These are phyloP conservation scores for Xylaria sp. DNA, from an alignment of 495 filamentous ascomycete genomes.

Conservation along the genomic window DNA sequence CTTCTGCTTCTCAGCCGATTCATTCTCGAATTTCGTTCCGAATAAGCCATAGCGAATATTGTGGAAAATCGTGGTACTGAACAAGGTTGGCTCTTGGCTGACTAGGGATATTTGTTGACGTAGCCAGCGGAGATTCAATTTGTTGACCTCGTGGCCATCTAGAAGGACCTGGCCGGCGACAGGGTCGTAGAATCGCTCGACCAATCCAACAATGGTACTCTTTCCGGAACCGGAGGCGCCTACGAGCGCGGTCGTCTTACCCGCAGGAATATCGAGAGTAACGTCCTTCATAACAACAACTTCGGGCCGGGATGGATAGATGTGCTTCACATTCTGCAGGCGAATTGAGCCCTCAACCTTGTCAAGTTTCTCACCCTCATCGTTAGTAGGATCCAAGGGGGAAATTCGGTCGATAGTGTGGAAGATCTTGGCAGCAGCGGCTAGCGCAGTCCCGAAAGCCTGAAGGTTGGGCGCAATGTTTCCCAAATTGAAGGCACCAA, in stretches of 20 bases:
- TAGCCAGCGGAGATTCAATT: slow-evolving; percentile 87
- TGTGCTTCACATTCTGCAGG: slow-evolving; percentile 83
- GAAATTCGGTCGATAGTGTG: slow-evolving; percentile 90
- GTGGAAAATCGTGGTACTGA: slow-evolving; percentile 82
- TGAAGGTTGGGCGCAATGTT: slow-evolving; percentile 87
- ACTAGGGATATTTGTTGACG: slow-evolving; percentile 91
- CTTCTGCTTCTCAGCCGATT: slow-evolving; percentile 66
- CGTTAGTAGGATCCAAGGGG: slow-evolving; percentile 79
- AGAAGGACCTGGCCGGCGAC: slow-evolving; percentile 79
- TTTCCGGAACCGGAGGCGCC: slow-evolving; percentile 91
- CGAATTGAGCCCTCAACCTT: slow-evolving; percentile 79
- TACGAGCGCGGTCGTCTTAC: slow-evolving; percentile 86
- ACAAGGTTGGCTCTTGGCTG: slow-evolving; percentile 81
- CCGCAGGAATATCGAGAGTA: slow-evolving; percentile 77
- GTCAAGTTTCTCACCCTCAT: slow-evolving; percentile 73
- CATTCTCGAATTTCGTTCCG: slow-evolving; percentile 77
- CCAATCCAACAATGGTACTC: slow-evolving; percentile 87
- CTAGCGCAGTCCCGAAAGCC: slow-evolving; percentile 80
- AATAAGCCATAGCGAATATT: slow-evolving; percentile 91
- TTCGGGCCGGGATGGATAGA: slow-evolving; percentile 92
- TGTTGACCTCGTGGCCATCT: slow-evolving; percentile 82
- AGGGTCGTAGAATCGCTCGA: slow-evolving; percentile 93
- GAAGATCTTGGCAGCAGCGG: slow-evolving; percentile 89
- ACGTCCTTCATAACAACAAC: slow-evolving; percentile 87
- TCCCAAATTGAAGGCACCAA: slow-evolving; percentile 88